phyloP scores from a whole-genome alignment of 2,329 filamentous ascomycete species.

The Pseudocercospora ulei region DNA sequence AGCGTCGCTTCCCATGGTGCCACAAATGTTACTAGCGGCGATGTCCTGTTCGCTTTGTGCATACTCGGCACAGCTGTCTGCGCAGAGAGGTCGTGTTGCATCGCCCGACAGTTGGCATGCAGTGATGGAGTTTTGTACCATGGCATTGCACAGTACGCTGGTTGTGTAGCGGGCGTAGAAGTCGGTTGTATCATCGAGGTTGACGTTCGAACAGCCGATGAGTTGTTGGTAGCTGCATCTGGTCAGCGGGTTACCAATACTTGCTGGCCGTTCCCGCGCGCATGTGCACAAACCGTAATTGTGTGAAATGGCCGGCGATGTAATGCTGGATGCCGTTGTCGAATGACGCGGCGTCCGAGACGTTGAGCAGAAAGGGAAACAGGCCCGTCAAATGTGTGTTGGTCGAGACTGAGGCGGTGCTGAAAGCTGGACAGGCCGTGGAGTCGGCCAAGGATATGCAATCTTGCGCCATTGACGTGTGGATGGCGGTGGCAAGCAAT shows the following conservation, averaged over 20 bases:
- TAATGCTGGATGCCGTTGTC: constrained; percentile 65
- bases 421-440: constrained; percentile 61
- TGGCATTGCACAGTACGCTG: constrained; percentile 82
- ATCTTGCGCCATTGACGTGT: constrained; percentile 36
- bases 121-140: constrained; percentile 76
- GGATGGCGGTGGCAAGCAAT: constrained; percentile 26
- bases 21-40: constrained; percentile 65
- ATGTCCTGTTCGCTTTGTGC: constrained; percentile 84
- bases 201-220: constrained; percentile 69
- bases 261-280: neutral
- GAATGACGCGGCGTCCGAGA: constrained; percentile 66
- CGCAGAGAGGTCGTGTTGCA: constrained; percentile 68
- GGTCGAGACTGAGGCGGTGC: constrained; percentile 60
- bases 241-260: constrained; percentile 33
- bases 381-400: constrained; percentile 48
- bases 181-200: constrained; percentile 66
- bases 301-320: constrained; percentile 63
- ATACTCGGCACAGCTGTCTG: constrained; percentile 76
- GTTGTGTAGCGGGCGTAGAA: constrained; percentile 91
- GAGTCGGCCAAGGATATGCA: constrained; percentile 64
- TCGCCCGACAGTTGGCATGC: constrained; percentile 57
- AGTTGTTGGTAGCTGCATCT: constrained; percentile 62
- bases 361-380: constrained; percentile 74
- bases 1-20: constrained; percentile 54
- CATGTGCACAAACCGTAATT: constrained; percentile 53